Conservation (phyloP, 2,329 filamentous ascomycete genomes). For the Simplicillium aogashimaense region DNA sequence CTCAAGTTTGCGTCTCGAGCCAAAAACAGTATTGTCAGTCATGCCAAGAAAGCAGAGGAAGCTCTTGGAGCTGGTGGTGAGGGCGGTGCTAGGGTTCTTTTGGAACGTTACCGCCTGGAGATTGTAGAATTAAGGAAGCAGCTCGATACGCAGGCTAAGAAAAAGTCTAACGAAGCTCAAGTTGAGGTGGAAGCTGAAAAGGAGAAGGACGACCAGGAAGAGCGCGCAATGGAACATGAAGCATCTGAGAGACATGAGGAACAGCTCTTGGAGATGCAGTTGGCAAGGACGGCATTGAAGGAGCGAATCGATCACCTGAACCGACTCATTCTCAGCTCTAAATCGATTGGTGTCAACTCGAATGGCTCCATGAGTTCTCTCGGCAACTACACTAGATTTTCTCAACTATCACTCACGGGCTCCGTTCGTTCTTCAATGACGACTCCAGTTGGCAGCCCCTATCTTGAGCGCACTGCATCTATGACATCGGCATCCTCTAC, state of each 20-base stretch:
- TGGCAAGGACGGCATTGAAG: constrained; percentile 89
- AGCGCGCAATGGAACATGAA: constrained; percentile 66
- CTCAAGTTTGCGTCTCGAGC: constrained; percentile 93
- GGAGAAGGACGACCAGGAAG: constrained; percentile 56
- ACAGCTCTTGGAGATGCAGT: constrained; percentile 97
- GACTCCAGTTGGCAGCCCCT: constrained; percentile 44
- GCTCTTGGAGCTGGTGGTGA: constrained; percentile 73
- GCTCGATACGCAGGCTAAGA: constrained; percentile 72
- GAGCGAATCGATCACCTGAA: constrained; percentile 97
- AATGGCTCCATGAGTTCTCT: constrained; percentile 63
- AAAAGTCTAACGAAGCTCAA: constrained; percentile 49
- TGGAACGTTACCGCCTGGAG: constrained; percentile 91
- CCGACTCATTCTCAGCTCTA: constrained; percentile 86
- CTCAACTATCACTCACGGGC: constrained; percentile 42
- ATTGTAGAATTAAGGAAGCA: constrained; percentile 74
- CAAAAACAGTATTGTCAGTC: constrained; percentile 96
- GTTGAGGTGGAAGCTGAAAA: constrained; percentile 43
- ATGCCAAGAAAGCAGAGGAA: constrained; percentile 91
- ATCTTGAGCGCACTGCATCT: constrained; percentile 56
- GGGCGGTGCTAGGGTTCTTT: constrained; percentile 72
- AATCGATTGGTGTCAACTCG: constrained; percentile 86
- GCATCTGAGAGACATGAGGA: constrained; percentile 84
- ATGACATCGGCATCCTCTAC: constrained; percentile 52
- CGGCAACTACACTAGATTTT: constrained; percentile 51
- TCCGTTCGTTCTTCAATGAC: constrained; percentile 62